Evolutionary conservation across 2,329 filamentous ascomycete genomes (phyloP), one percentile per base, ranked within the genome.

Genomic region (Emergomyces orientalis): DNA sequence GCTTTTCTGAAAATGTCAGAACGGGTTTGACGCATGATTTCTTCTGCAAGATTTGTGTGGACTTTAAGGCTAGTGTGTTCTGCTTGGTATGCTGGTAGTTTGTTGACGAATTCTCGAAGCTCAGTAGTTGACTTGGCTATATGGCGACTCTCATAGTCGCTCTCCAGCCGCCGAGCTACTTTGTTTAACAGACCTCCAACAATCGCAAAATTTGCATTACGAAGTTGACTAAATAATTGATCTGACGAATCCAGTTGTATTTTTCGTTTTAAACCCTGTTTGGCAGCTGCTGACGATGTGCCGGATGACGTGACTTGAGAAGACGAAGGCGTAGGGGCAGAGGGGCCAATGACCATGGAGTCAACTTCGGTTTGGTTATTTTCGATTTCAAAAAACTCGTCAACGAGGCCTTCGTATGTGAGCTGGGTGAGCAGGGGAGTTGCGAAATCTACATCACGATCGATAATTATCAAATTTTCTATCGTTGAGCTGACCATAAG

Each of bases 341-440:
- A 81, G n/a, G 84, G 83, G 13, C 93, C 93, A 11, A 97, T 86
- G 64, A 97, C 85, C 1, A 91, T 91, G 1, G 91, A 90, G 72
- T 97, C 93, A 27, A 97, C 86, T 72, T 97, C 94, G 45, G 90
- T 88, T 73, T 96, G 91, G 71, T 95, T 97, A 71, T 97, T 89
- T 67, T 90, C 86, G 65, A 99, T 96, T 39, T 89, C 88, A 72
- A 96, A 95, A 19, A 94, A 83, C 73, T 99, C 94, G 71, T 99
- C 95, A 61, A 99, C 88, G 32, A 99, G 81, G 3, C 94, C 94
- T 77, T 99, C 93, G 71, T 99, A 99, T 1, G 94, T 99, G 65
- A 99, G 80, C 73, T 99, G 94, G 0, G 93, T 97, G 61, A 99
- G 86, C 19, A 99, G 82, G 0, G 89, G 88, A 0, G 94, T 97